Conservation (phyloP, 2,329 filamentous ascomycete species). For the Botrytis hyacinthi region DNA sequence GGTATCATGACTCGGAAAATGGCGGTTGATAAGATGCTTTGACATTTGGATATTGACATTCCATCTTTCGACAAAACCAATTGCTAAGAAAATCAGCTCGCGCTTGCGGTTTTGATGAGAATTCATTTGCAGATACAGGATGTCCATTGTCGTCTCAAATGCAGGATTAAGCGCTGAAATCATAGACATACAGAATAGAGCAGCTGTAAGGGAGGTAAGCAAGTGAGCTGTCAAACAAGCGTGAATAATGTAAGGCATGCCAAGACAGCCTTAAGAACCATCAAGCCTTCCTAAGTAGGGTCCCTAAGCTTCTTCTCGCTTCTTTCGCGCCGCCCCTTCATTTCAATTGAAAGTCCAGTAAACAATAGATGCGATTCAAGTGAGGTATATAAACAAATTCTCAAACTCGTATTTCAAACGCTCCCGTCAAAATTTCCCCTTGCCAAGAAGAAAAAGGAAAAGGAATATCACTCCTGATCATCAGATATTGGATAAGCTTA, state of each 20-base stretch:
- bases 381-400: neutral
- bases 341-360: neutral
- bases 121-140: neutral
- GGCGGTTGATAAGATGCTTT: neutral
- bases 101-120: neutral
- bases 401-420: neutral
- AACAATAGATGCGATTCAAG: neutral
- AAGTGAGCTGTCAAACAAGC: slow-evolving; percentile 6
- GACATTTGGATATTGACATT: neutral
- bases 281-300: neutral
- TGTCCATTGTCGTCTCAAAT: neutral
- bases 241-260: neutral
- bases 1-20: neutral
- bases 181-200: neutral
- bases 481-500: slow-evolving; percentile 7
- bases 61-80: neutral
- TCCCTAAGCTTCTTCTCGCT: neutral
- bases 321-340: slow-evolving; percentile 11
- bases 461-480: neutral
- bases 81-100: neutral
- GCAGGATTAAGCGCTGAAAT: neutral
- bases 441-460: neutral
- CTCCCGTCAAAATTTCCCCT: neutral
- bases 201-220: neutral
- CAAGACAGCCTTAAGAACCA: neutral